Percentiles rank a stretch among this genome's conserved stretches.
phyloP scores from a whole-genome alignment of 352 stramenopile genomes.

The Pythium dissimile region DNA sequence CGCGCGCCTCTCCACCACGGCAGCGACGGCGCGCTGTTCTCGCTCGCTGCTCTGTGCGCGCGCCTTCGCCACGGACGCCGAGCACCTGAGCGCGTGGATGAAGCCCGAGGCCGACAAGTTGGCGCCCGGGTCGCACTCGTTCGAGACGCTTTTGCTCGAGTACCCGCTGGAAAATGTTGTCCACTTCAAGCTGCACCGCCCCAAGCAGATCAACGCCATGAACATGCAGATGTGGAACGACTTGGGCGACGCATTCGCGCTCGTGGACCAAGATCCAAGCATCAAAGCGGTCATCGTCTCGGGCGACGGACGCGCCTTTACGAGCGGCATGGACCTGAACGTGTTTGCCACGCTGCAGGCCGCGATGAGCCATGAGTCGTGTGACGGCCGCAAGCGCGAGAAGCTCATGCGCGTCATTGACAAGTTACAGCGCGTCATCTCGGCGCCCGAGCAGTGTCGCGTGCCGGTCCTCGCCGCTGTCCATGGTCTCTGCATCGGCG shows the following conservation, averaged over 20 bases:
- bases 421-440: constrained; percentile 81
- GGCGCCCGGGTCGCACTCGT: constrained; percentile 31
- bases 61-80: constrained; percentile 34
- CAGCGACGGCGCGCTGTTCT: neutral
- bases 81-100: constrained; percentile 58
- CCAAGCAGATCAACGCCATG: constrained; percentile 84
- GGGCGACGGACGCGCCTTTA: constrained; percentile 77
- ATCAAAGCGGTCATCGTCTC: constrained; percentile 78
- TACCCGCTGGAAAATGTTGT: constrained; percentile 48
- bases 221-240: constrained; percentile 91
- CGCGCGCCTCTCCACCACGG: neutral
- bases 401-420: constrained; percentile 73
- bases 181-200: constrained; percentile 78
- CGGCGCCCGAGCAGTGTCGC: constrained; percentile 76
- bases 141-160: constrained; percentile 55
- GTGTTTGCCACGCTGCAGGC: constrained; percentile 81
- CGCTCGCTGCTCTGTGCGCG: neutral
- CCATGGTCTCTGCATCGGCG: constrained; percentile 81
- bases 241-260: constrained; percentile 59
- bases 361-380: constrained; percentile 50
- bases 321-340: constrained; percentile 87
- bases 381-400: constrained; percentile 81
- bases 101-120: constrained; percentile 34
- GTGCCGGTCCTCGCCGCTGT: constrained; percentile 84
- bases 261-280: constrained; percentile 57